Conservation (phyloP, 2,329 filamentous ascomycete genomes). For the Capronia americana region DNA sequence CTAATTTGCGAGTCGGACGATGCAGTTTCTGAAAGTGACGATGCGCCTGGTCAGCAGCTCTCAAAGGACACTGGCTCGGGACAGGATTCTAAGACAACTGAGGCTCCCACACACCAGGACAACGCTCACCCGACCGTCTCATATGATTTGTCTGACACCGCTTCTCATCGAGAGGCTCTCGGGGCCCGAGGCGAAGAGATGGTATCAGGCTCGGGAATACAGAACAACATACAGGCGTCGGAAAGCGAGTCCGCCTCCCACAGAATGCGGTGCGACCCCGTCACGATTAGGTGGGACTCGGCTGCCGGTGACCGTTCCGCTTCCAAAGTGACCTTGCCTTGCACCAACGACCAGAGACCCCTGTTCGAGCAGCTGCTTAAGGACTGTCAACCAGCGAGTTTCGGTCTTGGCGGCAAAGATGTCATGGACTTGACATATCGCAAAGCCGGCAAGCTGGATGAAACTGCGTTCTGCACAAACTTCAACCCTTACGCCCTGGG, state of each 20-base stretch:
- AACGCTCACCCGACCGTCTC: not conserved
- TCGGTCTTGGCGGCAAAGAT: conserved; percentile 1
- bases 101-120: too few relatives aligned
- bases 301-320: not conserved
- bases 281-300: conserved; percentile 13
- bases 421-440: conserved; percentile 15
- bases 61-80: too few relatives aligned
- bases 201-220: too few relatives aligned
- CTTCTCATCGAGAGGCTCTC: not conserved
- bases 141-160: not conserved
- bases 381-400: conserved; percentile 17
- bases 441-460: conserved; percentile 14
- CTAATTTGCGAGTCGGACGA: conserved; percentile 12
- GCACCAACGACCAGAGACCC: not conserved
- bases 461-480: conserved; percentile 11
- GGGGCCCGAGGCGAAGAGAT: too few relatives aligned
- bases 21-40: not conserved
- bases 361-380: conserved; percentile 9
- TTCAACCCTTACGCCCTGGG: conserved; percentile 11
- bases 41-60: not conserved
- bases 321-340: conserved; percentile 11
- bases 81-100: too few relatives aligned
- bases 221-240: too few relatives aligned
- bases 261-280: conserved; percentile 14
- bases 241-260: not conserved